Evolutionary conservation across 2,329 filamentous ascomycete species (phyloP).

Genomic region (Penicillium expansum): DNA sequence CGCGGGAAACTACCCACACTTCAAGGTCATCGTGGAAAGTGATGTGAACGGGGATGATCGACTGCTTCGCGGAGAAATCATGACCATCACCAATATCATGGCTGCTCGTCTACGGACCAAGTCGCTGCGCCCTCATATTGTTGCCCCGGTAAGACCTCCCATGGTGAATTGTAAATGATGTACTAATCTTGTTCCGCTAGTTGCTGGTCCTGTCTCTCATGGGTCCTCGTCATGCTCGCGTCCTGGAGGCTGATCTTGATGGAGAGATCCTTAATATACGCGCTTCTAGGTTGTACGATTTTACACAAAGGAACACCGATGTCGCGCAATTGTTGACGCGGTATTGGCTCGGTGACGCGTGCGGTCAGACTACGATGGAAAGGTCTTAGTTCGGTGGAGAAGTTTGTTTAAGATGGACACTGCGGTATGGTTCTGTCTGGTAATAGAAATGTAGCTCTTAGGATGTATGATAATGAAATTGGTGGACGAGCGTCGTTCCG

Average conservation of each 20-base stretch:
- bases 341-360: not conserved
- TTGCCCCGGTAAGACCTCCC: not conserved
- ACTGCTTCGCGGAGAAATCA: slow-evolving; percentile 1
- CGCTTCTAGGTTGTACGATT: not conserved
- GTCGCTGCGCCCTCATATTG: not conserved
- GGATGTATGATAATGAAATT: not conserved
- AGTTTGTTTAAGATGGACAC: not conserved
- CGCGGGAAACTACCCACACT: not conserved
- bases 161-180: not conserved
- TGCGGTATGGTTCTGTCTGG: not conserved
- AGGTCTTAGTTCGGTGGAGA: not conserved
- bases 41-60: not conserved
- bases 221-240: not conserved
- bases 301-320: not conserved
- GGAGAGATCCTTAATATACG: not conserved
- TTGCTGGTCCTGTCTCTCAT: not conserved
- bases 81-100: not conserved
- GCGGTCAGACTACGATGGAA: not conserved
- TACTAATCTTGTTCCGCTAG: not conserved
- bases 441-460: not conserved
- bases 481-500: not conserved
- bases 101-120: not conserved
- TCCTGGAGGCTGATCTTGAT: not conserved
- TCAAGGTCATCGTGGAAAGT: not conserved
- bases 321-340: not conserved